A percentile compares a stretch with the other conserved stretches of the same genome.
These are phyloP conservation scores for Pouteria campechiana DNA, from an alignment of 179 eudicot genomes.

Conservation along the genomic window DNA sequence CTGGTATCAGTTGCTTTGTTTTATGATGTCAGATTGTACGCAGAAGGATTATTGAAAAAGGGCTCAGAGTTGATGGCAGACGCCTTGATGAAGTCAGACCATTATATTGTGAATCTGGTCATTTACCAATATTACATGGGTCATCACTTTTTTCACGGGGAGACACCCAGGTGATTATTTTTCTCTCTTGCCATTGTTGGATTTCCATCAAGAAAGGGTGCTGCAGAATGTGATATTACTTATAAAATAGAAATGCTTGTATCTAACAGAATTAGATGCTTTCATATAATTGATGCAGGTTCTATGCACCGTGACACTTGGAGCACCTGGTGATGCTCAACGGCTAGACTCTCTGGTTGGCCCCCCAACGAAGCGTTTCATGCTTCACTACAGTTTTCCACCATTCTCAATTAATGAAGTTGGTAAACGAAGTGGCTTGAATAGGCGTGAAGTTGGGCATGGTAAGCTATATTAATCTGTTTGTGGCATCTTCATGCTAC, in stretches of 20 bases:
- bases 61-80: constrained; percentile 86
- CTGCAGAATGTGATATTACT: too few species aligned
- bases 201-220: neutral
- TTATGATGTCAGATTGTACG: constrained; percentile 65
- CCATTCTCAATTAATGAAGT: constrained; percentile 97
- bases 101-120: constrained; percentile 80
- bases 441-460: constrained; percentile 98
- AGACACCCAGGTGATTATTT: constrained; percentile 76
- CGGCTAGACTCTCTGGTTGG: constrained; percentile 73
- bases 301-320: constrained; percentile 90
- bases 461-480: constrained; percentile 35
- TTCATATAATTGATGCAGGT: constrained; percentile 63
- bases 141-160: constrained; percentile 90
- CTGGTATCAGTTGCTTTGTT: too few species aligned
- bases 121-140: constrained; percentile 76
- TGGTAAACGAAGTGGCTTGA: constrained; percentile 75
- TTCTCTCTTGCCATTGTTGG: neutral
- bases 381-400: constrained; percentile 97
- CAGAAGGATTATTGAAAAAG: constrained; percentile 66
- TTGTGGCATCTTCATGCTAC: neutral
- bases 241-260: too few species aligned
- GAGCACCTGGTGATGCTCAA: constrained; percentile 95
- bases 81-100: constrained; percentile 91
- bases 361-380: constrained; percentile 79
- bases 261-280: too few species aligned